Conservation (phyloP, 2,329 filamentous ascomycete genomes). For the Gremmenia infestans region DNA sequence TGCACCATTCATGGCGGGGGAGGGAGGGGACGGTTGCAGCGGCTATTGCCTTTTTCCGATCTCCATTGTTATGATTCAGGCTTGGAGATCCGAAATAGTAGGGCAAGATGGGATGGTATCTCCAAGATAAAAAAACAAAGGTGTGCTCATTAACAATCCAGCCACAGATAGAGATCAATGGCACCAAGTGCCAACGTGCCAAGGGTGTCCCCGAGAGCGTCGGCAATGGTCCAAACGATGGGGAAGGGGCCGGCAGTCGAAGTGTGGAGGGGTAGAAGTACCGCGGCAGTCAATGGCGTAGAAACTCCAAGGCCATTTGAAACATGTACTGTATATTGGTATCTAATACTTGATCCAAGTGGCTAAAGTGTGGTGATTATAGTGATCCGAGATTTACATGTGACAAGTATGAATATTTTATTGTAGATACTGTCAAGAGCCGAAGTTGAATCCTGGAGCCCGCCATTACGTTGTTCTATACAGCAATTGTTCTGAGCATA, state of each 20-base stretch:
- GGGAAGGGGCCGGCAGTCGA: constrained; percentile 9
- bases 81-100: neutral
- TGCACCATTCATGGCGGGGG: neutral
- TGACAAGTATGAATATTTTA: too few species aligned
- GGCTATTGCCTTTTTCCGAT: neutral
- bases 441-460: too few species aligned
- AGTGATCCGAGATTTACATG: too few species aligned
- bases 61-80: neutral
- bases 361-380: too few species aligned
- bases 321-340: too few species aligned
- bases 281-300: too few species aligned
- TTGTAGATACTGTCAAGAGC: too few species aligned
- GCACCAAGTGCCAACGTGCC: neutral
- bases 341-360: too few species aligned
- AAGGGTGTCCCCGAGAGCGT: constrained; percentile 2
- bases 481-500: too few species aligned
- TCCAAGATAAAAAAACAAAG: neutral
- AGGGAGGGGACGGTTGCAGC: neutral
- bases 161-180: neutral
- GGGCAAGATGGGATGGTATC: neutral
- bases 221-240: constrained; percentile 9
- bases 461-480: too few species aligned
- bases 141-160: neutral
- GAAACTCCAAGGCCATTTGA: too few species aligned
- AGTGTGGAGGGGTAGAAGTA: too few species aligned